Evolutionary conservation across 2,329 filamentous ascomycete genomes (phyloP), one percentile per base, ranked within the genome.

Genomic region (Rutstroemia sp.): DNA sequence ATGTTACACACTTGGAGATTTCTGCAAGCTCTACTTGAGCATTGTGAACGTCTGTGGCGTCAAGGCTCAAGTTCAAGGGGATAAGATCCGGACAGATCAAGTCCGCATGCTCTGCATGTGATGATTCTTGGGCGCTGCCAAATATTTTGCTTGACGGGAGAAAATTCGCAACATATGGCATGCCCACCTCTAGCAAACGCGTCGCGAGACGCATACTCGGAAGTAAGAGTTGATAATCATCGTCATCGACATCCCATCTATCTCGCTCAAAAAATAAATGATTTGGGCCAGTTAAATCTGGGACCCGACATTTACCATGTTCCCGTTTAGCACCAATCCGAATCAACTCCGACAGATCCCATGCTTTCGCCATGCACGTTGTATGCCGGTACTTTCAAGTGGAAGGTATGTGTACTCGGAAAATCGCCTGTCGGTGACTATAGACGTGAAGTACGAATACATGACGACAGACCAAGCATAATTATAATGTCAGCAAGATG

Each of bases 121-220:
- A 42, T 44, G 27, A 16, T 30, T 42, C 18, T 18, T 47, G 27
- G 12, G 53, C 47, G 6, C 18, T 23, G 16, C 39, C 53, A 30
- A 55, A 55, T 8, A 61, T 38, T 25, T 48, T 39, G n/a, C 60
- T 52, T 5, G 58, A 54, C 10, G 62, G 63, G 2, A 67, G 54
- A 47, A 66, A 68, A 44, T 38, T 59, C 16, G 60, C 54, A 25
- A 66, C 49, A 45, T 64, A 66, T 27, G 60, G 61, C 49, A 63
- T 58, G 8, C 61, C 63, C 4, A 60, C 59, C 16, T 59, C 44
- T 18, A 67, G 23, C 16, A 67, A 53, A 9, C 61, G 58, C 7
- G 61, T 60, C 21, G 65, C 65, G 14, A 68, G 57, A 27, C 58
- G 62, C 58, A 68, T 61, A 39, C 62, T 65, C 10, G 62, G 65